Evolutionary conservation across 2,329 filamentous ascomycete species (phyloP).

Genomic region (Juglanconis sp.): DNA sequence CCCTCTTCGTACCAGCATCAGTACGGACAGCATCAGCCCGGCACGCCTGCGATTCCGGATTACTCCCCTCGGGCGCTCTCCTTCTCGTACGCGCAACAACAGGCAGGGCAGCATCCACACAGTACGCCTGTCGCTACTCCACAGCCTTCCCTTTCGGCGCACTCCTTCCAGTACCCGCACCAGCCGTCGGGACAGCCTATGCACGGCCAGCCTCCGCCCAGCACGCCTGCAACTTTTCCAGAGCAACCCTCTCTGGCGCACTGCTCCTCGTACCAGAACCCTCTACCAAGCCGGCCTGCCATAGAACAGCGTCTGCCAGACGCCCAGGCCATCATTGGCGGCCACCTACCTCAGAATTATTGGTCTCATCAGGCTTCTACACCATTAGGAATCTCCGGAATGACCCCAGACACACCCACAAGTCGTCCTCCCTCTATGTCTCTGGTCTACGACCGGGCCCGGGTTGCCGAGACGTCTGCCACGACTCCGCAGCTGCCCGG

Average conservation of each 20-base stretch:
- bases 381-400: background rate
- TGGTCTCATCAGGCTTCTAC: background rate
- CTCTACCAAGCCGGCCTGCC: background rate
- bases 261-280: background rate
- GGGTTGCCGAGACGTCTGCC: background rate
- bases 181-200: background rate
- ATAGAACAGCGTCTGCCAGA: background rate
- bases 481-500: background rate
- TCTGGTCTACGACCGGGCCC: background rate
- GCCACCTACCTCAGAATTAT: background rate
- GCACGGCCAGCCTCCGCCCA: background rate
- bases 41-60: background rate
- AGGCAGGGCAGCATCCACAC: background rate
- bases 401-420: background rate
- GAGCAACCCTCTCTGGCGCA: background rate
- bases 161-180: background rate
- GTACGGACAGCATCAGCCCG: background rate
- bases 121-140: background rate
- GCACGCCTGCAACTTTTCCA: background rate
- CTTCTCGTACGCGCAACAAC: background rate
- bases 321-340: background rate
- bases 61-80: background rate
- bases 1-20: background rate
- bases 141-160: background rate
- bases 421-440: background rate